Evolutionary conservation across 2,329 filamentous ascomycete genomes (phyloP), one percentile per base, ranked within the genome.

Genomic region (Immersiporthe knoxdaviesiana): DNA sequence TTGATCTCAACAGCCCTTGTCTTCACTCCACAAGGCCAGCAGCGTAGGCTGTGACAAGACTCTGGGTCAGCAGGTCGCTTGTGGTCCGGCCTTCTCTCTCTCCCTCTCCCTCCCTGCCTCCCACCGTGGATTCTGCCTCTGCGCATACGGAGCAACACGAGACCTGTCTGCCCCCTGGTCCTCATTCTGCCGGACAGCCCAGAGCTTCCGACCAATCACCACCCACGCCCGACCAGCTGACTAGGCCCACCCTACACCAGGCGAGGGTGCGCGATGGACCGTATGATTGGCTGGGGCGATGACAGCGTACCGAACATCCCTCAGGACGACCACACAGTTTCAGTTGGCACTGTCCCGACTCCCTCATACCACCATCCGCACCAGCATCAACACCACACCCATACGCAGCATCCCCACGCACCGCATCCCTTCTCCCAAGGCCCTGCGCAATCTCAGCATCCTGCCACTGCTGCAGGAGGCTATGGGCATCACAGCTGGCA

Each of bases 271-370:
- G 50, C 27, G 39, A 71, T 71, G 70, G 70, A 71, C 56, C 70
- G 70, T 54, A 69, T 71, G 66, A 67, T 69, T 68, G 70, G 67
- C 64, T 71, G 70, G 70, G 61, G 61, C 54, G 70, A 71, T 65
- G 70, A 71, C 56, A 69, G 63, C 61, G 68, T 71, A 54, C 65
- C 70, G 56, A 71, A 65, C 67, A 71, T 71, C 60, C 35, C 68
- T 68, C 68, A 70, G 66, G 68, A 70, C 68, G 70, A 71, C 64
- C 65, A 70, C 68, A 70, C 68, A 70, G 68, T 71, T 67, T 66
- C 68, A 70, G 68, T 70, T 70, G 68, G 68, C 68, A 70, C 68
- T 70, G 68, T 70, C 65, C 68, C 68, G 62, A 54, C 68, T 61
- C 61, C 68, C 61, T 68, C 68, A 50, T 70, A 70, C 65, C 68